Base-by-base conservation (phyloP, 257 asterid genomes). In the Lantana camara region DNA sequence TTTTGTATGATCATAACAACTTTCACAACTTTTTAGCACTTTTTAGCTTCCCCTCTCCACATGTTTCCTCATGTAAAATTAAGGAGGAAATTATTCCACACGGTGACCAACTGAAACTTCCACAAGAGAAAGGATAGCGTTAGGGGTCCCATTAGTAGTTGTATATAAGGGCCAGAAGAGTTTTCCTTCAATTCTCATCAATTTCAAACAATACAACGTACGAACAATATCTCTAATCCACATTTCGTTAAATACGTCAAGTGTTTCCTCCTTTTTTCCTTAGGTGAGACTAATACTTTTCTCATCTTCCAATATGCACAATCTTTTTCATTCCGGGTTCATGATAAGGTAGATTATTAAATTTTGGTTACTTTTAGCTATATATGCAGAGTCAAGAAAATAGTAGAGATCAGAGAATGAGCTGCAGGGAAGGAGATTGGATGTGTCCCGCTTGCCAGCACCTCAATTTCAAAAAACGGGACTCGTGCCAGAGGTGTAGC, bases 401-500 rank as follows among this genome's bases (percentile, higher is more conserved):
- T 10, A n/a, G 6, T n/a, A 44, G 9, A 15, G 21, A 44, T n/a
- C n/a, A n/a, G 21, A 44, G 9, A 44, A 44, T 44, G 11, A 44
- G 20, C 17, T 12, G 48, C 22, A 44, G 50, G 21, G 21, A 44
- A 44, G 50, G 50, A 15, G 50, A 44, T 16, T 44, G 50, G 50
- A 44, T 81, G 92, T 88, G 98, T 52, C 82, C 76, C 6, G 87
- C 96, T 49, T 91, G 98, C 79, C 91, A 86, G 47, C 95, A 91
- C 69, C 20, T 80, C 9, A 91, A 88, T 45, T 88, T 91, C 86
- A 73, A 81, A 72, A 88, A 83, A 42, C 70, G 96, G 5, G 98
- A 86, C 46, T 57, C 77, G 44, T 89, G 98, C 70, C 95, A 84
- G 64, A 63, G 85, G 29, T 91, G 96, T 32, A 77, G 82, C 66